phyloP scores from a whole-genome alignment of 257 asterid genomes.

The Solanum paucissectum region DNA sequence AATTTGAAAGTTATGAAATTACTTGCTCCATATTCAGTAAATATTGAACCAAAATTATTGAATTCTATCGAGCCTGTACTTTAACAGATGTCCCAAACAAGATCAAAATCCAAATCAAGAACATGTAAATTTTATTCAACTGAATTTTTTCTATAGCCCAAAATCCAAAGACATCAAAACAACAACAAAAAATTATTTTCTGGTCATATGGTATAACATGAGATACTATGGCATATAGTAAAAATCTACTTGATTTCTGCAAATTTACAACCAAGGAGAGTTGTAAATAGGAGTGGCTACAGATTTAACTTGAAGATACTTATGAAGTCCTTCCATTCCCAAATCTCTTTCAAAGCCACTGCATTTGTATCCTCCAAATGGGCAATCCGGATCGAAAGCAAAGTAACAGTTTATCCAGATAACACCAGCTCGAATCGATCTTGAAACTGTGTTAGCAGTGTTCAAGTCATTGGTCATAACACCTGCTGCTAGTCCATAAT shows the following conservation, averaged over 20 bases:
- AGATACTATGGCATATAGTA: not conserved
- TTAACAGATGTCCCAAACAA: not conserved
- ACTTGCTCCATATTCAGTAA: not conserved
- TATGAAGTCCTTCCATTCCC: constrained; percentile 50
- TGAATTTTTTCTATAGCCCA: not conserved
- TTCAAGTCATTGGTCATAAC: constrained; percentile 65
- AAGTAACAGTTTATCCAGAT: constrained; percentile 79
- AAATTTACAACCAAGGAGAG: constrained; percentile 72
- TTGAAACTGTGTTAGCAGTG: constrained; percentile 70
- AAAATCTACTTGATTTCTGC: not conserved
- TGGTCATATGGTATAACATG: not conserved
- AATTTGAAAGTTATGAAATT: no score
- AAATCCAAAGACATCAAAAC: not conserved
- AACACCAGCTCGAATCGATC: constrained; percentile 67
- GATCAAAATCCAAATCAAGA: not conserved
- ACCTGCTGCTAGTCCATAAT: constrained; percentile 83
- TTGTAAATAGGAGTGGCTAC: constrained; percentile 61
- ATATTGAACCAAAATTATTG: no score
- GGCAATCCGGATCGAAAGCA: constrained; percentile 45
- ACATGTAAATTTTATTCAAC: not conserved
- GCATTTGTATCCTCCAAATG: constrained; percentile 74
- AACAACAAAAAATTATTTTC: not conserved
- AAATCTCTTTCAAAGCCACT: constrained; percentile 82
- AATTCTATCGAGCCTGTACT: not conserved
- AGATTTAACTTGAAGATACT: constrained; percentile 56